Evolutionary conservation across 2,329 filamentous ascomycete genomes (phyloP).

Genomic region (Scleromitrula shiraiana): DNA sequence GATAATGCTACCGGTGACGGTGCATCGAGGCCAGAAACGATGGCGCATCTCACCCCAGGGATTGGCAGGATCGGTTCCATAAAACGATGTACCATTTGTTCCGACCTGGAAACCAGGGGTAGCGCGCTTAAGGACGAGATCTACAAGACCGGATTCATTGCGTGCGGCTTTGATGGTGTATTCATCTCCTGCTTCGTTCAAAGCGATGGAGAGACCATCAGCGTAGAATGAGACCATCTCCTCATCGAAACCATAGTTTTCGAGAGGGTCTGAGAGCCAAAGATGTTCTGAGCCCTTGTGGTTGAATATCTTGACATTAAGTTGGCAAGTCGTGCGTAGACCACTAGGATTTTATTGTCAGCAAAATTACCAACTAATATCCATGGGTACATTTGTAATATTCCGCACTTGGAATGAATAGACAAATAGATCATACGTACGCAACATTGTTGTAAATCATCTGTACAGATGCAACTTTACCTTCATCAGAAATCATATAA

Average conservation of each 20-base stretch:
- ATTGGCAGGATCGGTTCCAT: slow-evolving; percentile 76
- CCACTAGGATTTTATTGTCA: slow-evolving; percentile 48
- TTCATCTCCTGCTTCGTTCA: slow-evolving; percentile 72
- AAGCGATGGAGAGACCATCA: slow-evolving; percentile 73
- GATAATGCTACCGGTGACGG: slow-evolving; percentile 73
- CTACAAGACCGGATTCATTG: slow-evolving; percentile 73
- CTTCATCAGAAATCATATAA: slow-evolving; percentile 76
- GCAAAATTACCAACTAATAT: not conserved
- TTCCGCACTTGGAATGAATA: too few relatives aligned
- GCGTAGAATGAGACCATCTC: slow-evolving; percentile 79
- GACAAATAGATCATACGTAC: slow-evolving; percentile 51
- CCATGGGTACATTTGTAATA: not conserved
- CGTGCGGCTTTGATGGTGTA: slow-evolving; percentile 88
- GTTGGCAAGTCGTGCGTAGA: slow-evolving; percentile 83
- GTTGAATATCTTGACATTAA: slow-evolving; percentile 90
- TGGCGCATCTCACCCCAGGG: slow-evolving; percentile 94
- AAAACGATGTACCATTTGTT: slow-evolving; percentile 74
- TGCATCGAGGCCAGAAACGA: slow-evolving; percentile 87
- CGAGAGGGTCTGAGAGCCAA: slow-evolving; percentile 77
- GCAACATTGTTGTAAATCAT: slow-evolving; percentile 96
- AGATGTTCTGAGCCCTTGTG: slow-evolving; percentile 56
- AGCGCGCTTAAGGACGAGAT: slow-evolving; percentile 68
- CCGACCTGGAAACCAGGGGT: slow-evolving; percentile 80
- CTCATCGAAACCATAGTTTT: slow-evolving; percentile 75
- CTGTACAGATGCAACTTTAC: slow-evolving; percentile 71